These are phyloP conservation scores for Dictyophora rubrovolvata DNA, from an alignment of 768 basidiomycete genomes.

Conservation along the genomic window DNA sequence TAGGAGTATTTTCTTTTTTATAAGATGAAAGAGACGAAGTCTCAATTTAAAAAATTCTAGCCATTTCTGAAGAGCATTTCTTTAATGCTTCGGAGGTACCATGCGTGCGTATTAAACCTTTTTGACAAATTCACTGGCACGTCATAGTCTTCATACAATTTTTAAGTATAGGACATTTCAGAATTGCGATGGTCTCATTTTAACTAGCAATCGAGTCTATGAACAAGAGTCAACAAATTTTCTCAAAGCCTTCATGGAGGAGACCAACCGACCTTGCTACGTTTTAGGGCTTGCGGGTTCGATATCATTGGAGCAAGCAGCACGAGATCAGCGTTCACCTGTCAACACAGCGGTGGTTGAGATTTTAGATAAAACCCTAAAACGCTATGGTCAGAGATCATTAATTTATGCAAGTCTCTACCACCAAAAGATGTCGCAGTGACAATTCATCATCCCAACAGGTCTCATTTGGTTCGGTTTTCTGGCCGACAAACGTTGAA, in stretches of 20 bases:
- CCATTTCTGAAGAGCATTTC: background rate
- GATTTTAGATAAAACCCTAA: slow-evolving; percentile 11
- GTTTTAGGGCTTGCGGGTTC: slow-evolving; percentile 13
- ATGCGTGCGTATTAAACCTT: background rate
- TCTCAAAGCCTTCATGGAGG: background rate
- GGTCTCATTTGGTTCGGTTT: slow-evolving; percentile 18
- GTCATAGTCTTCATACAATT: background rate
- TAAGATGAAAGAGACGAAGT: background rate
- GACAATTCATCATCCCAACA: background rate
- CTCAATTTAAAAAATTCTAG: no score
- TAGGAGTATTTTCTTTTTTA: background rate
- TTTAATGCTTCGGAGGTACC: background rate
- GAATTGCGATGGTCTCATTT: background rate
- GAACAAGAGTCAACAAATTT: background rate
- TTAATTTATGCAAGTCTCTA: slow-evolving; percentile 14
- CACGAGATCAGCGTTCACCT: slow-evolving; percentile 10
- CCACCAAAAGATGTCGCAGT: background rate
- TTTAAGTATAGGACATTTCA: background rate
- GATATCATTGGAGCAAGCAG: background rate
- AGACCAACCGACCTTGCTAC: slow-evolving; percentile 8
- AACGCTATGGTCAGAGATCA: slow-evolving; percentile 13
- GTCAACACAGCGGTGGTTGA: slow-evolving; percentile 8
- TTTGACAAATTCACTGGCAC: background rate
- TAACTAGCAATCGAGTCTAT: background rate
- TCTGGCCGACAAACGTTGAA: slow-evolving; percentile 17